Conservation (phyloP, 805 yeast genomes). For the Clavispora asparagi region DNA sequence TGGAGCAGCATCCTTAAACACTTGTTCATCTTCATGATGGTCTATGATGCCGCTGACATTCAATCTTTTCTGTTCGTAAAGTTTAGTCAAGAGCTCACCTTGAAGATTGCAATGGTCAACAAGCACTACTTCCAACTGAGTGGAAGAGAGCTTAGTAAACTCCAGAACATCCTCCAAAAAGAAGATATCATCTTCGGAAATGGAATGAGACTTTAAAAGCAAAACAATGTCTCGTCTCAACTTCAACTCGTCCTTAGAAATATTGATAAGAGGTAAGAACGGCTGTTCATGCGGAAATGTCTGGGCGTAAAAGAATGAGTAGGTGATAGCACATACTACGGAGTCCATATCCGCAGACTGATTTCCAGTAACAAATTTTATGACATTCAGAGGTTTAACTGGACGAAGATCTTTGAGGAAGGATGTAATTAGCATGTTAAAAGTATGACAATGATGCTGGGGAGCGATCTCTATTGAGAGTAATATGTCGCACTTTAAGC, state of each 20-base stretch:
- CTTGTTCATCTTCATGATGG: conserved; percentile 76
- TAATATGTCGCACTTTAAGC: not conserved
- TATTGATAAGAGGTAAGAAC: conserved; percentile 70
- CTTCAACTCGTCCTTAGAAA: conserved; percentile 57
- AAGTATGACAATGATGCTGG: too few relatives aligned
- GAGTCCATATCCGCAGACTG: conserved; percentile 90
- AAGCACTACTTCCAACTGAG: conserved; percentile 43
- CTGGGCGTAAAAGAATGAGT: conserved; percentile 52
- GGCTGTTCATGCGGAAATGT: conserved; percentile 22
- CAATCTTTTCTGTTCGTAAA: conserved; percentile 18
- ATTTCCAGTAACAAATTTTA: conserved; percentile 64
- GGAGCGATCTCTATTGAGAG: too few relatives aligned
- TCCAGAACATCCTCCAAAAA: conserved; percentile 63
- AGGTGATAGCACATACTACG: conserved; percentile 67
- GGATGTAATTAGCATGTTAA: conserved; percentile 22
- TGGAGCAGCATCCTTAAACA: conserved; percentile 49
- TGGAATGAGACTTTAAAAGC: conserved; percentile 43
- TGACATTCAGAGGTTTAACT: conserved; percentile 12
- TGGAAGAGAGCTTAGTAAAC: conserved; percentile 11
- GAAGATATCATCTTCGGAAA: conserved; percentile 47
- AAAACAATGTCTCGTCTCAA: conserved; percentile 67
- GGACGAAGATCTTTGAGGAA: conserved; percentile 18
- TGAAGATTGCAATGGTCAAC: conserved; percentile 82
- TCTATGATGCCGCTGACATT: conserved; percentile 65
- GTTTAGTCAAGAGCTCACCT: conserved; percentile 36